Base-by-base conservation (phyloP, 345 rosid species). In the Corchorus capsularis region DNA sequence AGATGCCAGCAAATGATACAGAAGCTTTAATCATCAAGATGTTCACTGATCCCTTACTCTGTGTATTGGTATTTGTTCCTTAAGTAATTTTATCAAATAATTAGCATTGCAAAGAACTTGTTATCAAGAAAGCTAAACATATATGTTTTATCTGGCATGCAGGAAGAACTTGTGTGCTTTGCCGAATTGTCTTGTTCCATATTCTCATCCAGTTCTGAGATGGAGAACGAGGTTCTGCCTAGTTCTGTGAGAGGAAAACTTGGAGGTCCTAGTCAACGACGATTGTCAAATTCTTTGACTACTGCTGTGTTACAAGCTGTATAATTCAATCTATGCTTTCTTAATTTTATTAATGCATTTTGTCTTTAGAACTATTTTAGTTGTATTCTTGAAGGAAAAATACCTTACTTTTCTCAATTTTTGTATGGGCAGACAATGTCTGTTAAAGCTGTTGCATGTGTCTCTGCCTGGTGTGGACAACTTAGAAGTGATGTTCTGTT, bases 251-350 rank as follows among this genome's bases (percentile, higher is more conserved):
- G 70, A 74, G 99, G 99, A 82, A 95, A 85, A 84, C 92, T 95
- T 71, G 99, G 97, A 63, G 99, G 99, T 35, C 99, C 93, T 69
- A 95, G 98, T 91, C 99, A 93, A 82, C 95, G 98, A 10, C 89
- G 99, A 64, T 80, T 95, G 80, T 86, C 96, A 27, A 77, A 83
- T 76, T 84, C 88, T 56, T 83, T 85, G 70, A 85, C 96, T 60
- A 84, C 95, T 75, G 78, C 86, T 76, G 95, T 90, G 66, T 82
- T 94, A 79, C 90, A 89, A 88, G 93, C 98, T 80, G 98, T 93
- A 93, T 81, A 82, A 45, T 79, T 72, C 73, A 56, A 73, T 82
- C 13, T 17, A 41, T 55, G 83, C 55, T 64, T 16, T 59, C 6
- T 54, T 72, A 12, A 63, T 61, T 27, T 72, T 69, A 46, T 70